phyloP scores from a whole-genome alignment of 768 basidiomycete genomes.

The Hebeloma cylindrosporum region DNA sequence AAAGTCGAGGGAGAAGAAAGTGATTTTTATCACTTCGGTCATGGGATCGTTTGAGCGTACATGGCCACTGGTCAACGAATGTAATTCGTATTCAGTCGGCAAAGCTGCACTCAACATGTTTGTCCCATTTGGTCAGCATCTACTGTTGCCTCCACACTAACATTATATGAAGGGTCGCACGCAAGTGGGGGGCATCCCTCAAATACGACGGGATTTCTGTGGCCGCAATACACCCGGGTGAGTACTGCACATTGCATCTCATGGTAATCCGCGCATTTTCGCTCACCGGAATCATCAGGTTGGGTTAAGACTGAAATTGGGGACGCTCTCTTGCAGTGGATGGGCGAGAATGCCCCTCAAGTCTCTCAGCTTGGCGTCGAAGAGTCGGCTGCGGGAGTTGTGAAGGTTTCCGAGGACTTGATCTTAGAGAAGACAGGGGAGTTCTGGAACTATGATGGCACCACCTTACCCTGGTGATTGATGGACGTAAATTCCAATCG shows the following conservation, averaged over 20 bases:
- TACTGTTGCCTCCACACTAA: neutral
- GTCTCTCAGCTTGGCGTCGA: constrained; percentile 12
- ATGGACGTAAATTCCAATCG: no score
- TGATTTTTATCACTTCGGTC: constrained; percentile 18
- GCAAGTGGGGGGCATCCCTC: constrained; percentile 21
- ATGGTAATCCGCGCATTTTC: neutral
- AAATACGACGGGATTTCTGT: constrained; percentile 15
- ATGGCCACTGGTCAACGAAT: constrained; percentile 6
- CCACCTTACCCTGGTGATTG: no score
- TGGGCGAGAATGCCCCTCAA: constrained; percentile 15
- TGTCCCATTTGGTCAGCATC: no score
- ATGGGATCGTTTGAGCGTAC: constrained; percentile 16
- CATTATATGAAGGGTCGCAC: constrained; percentile 15
- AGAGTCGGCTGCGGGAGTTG: constrained; percentile 12
- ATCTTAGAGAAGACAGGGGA: constrained; percentile 9
- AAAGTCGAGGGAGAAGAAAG: constrained; percentile 22
- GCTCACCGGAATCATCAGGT: no score
- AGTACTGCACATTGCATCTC: neutral
- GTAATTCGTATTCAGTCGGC: constrained; percentile 17
- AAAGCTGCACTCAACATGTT: constrained; percentile 21
- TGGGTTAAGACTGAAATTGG: constrained; percentile 23
- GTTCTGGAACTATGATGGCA: no score
- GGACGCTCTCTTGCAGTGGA: constrained; percentile 16
- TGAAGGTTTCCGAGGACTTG: constrained; percentile 7
- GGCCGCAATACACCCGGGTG: constrained; percentile 17